Conservation (phyloP, 1,284 basidiomycete genomes). For the Athelia sp. region DNA sequence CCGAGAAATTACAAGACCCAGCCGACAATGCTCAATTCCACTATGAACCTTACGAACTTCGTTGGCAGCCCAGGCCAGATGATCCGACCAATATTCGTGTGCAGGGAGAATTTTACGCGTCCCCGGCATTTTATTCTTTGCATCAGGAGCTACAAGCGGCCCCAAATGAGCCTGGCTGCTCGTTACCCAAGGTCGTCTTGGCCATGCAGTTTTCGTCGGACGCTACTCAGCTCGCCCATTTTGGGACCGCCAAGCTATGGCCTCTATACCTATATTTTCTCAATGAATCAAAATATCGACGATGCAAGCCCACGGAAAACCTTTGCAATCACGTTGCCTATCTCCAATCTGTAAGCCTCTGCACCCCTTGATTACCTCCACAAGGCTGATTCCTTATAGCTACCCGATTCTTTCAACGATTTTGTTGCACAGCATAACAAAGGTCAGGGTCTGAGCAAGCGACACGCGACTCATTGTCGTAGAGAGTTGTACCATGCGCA, state of each 20-base stretch:
- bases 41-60: background rate
- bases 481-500: slow-evolving; percentile 19
- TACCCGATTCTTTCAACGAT: background rate
- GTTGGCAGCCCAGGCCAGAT: background rate
- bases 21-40: background rate
- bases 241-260: slow-evolving; percentile 29
- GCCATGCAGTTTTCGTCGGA: slow-evolving; percentile 32
- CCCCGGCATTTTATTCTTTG: slow-evolving; percentile 21
- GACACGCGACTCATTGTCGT: slow-evolving; percentile 12
- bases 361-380: background rate
- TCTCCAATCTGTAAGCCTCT: slow-evolving; percentile 22
- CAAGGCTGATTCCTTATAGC: background rate
- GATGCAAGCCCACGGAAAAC: slow-evolving; percentile 13
- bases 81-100: slow-evolving; percentile 9
- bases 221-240: slow-evolving; percentile 28
- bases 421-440: background rate
- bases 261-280: slow-evolving; percentile 32
- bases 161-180: slow-evolving; percentile 9
- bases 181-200: slow-evolving; percentile 17
- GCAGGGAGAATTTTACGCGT: slow-evolving; percentile 24
- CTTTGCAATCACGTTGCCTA: slow-evolving; percentile 30
- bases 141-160: slow-evolving; percentile 18
- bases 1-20: background rate
- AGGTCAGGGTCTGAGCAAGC: background rate
- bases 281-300: slow-evolving; percentile 30